A percentile compares a stretch with the other conserved stretches of the same genome.
Evolutionary conservation across 108 stramenopile species (phyloP).

Genomic region (Discostella pseudostelligera): DNA sequence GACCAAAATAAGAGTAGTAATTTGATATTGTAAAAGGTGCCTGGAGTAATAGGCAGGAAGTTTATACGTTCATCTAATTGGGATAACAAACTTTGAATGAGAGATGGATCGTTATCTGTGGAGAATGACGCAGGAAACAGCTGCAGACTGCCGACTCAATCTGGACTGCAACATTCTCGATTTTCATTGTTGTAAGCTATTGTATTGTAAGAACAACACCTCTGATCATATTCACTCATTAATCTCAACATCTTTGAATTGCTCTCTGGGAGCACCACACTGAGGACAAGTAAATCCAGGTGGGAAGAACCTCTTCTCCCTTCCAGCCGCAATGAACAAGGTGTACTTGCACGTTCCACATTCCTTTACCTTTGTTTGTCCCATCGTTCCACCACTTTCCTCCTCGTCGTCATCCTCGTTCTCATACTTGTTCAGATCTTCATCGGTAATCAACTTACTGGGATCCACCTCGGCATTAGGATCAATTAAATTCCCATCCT

Average conservation of each 20-base stretch:
- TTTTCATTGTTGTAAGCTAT: not conserved
- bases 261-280: slow-evolving; percentile 79
- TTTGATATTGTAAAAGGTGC: too few species aligned
- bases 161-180: too few species aligned
- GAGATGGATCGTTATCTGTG: too few species aligned
- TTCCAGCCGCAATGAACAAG: slow-evolving; percentile 84
- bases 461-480: slow-evolving; percentile 37
- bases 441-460: slow-evolving; percentile 30
- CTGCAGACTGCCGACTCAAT: too few species aligned
- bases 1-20: too few species aligned
- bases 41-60: too few species aligned
- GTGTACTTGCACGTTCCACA: slow-evolving; percentile 86
- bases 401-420: slow-evolving; percentile 44
- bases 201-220: too few species aligned
- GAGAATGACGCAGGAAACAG: too few species aligned
- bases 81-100: too few species aligned
- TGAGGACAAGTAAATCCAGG: slow-evolving; percentile 84
- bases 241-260: slow-evolving; percentile 53
- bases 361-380: slow-evolving; percentile 60
- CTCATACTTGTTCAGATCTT: slow-evolving; percentile 34
- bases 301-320: slow-evolving; percentile 87
- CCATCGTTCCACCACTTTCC: slow-evolving; percentile 25
- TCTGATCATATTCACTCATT: not conserved
- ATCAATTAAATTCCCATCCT: slow-evolving; percentile 57
- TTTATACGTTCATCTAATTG: too few species aligned